Evolutionary conservation across 2,329 filamentous ascomycete genomes (phyloP), one percentile per base, ranked within the genome.

Genomic region (Aureobasidium sp.): DNA sequence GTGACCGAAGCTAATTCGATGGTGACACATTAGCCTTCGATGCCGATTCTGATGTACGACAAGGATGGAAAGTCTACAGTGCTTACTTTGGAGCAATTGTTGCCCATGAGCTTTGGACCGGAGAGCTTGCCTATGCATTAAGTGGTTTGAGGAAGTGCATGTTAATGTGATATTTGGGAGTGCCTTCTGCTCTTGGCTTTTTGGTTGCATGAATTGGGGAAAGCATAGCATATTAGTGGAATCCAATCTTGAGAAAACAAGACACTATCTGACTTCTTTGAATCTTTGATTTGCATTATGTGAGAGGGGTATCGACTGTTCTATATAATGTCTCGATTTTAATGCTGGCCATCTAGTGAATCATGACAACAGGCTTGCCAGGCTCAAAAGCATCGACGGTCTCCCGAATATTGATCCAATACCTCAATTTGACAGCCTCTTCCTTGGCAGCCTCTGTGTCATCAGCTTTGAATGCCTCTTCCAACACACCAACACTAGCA

Each of bases 1-100:
- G n/a, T n/a, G n/a, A n/a, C n/a, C n/a, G n/a, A n/a, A 40, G 38
- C 38, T 40, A 16, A 40, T 16, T 10, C 18, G 38, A 40, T 40
- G 38, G n/a, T 40, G 38, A 16, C 4, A 40, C 18, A 4, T 40
- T 27, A 85, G 9, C 75, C 89, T 23, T 81, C 85, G 8, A 90
- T 88, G 66, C 95, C 94, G 0, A 87, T 99, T 65, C 90, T 97
- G 77, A 97, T 98, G 95, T 97, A 97, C 79, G 94, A 97, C 78
- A 91, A 90, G 77, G 87, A 94, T 69, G 91, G 90, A 3, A 87
- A 91, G 67, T 94, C 87, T 72, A 83, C 89, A n/a, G 88, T 93
- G 29, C 84, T 89, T 81, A 91, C 85, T 29, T 81, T 97, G 65
- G 88, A 90, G 69, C 85, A 93, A 73, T 69, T 87, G 67, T 72